phyloP scores from a whole-genome alignment of 2,329 filamentous ascomycete genomes.

The Cryphonectria parasitica region DNA sequence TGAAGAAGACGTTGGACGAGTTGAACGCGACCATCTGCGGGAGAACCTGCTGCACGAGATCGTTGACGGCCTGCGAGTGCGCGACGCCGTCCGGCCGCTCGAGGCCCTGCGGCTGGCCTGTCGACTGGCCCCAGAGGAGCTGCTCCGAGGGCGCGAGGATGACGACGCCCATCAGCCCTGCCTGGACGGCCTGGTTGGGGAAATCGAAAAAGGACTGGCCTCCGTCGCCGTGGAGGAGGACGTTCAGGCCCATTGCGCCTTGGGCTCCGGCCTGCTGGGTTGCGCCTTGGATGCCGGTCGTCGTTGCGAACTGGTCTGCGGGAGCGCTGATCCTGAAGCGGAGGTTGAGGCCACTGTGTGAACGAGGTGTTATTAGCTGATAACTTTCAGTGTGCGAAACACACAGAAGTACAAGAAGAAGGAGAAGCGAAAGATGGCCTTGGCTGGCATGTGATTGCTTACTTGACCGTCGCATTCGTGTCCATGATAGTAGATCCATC shows the following conservation, averaged over 20 bases:
- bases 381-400: background rate
- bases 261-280: constrained; percentile 36
- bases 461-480: constrained; percentile 58
- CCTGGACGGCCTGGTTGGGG: constrained; percentile 57
- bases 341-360: constrained; percentile 51
- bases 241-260: constrained; percentile 54
- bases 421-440: background rate
- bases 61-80: constrained; percentile 59
- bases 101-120: constrained; percentile 57
- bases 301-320: constrained; percentile 55
- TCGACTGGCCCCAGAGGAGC: constrained; percentile 63
- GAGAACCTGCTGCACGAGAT: constrained; percentile 53
- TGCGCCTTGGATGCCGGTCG: constrained; percentile 53
- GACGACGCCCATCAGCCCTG: constrained; percentile 55
- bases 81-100: constrained; percentile 58
- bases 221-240: constrained; percentile 62
- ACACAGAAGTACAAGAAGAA: too few species aligned
- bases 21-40: constrained; percentile 59
- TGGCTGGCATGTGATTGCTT: constrained; percentile 31
- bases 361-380: constrained; percentile 1
- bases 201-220: constrained; percentile 63
- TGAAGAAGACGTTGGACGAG: constrained; percentile 57
- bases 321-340: constrained; percentile 61
- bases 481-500: constrained; percentile 62
- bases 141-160: constrained; percentile 53